Percentiles rank a stretch among this genome's conserved stretches.
These are phyloP conservation scores for Artemisia tridentata DNA, from an alignment of 129 eudicot genomes.

Conservation along the genomic window DNA sequence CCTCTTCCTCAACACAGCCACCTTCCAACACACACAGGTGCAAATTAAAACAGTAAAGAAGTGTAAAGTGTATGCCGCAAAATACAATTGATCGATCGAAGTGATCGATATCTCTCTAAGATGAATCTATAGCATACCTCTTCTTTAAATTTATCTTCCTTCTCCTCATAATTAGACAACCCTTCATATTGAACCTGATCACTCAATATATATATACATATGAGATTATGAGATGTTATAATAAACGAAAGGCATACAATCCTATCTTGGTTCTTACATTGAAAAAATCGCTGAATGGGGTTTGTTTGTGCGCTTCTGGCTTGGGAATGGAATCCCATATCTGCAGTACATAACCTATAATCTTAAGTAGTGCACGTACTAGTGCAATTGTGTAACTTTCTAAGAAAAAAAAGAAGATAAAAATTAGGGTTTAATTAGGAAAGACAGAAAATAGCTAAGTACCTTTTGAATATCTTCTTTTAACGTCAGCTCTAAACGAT, in stretches of 20 bases:
- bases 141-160: conserved; percentile 67
- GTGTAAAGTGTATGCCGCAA: not conserved
- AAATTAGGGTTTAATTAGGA: no score
- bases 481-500: no score
- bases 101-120: no score
- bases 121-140: conserved; percentile 47
- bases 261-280: conserved; percentile 46
- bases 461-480: no score
- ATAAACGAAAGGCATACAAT: not conserved
- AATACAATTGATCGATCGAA: not conserved
- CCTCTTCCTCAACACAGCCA: conserved; percentile 73
- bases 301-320: conserved; percentile 68
- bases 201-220: conserved; percentile 2
- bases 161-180: conserved; percentile 64
- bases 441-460: no score
- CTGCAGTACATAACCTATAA: conserved; percentile 8
- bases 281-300: conserved; percentile 78
- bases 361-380: no score
- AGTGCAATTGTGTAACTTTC: no score
- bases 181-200: conserved; percentile 67
- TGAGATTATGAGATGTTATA: conserved; percentile 40
- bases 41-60: not conserved
- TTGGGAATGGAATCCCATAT: no score
- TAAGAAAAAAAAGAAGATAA: no score
- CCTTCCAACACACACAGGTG: conserved; percentile 38